Base-by-base conservation (phyloP, 176 grass and related monocot genomes). In the Oryza punctata region DNA sequence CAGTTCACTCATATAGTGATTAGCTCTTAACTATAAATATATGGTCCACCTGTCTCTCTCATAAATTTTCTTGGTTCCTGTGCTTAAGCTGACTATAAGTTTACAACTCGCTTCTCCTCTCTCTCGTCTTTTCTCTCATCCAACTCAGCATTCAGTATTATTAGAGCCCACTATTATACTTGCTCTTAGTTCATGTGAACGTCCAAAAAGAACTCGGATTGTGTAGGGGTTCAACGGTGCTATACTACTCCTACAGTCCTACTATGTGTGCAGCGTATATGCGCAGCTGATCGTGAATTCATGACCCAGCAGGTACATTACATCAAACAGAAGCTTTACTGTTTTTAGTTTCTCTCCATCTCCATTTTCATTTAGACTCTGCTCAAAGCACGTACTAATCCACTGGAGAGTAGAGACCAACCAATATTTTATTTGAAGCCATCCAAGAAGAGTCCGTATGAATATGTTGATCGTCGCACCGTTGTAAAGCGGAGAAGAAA, bases 401-500 rank as follows among this genome's bases (percentile, higher is more conserved):
- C 5, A 33, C 32, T 6, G 6, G 33, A 35, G 33, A 35, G 33
- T 35, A 23, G 19, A 24, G 21, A 7, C 7, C 16, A 21, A 61
- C 21, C 7, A 24, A 61, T 61, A 61, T 61, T 11, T 2, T 10
- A n/a, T 11, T 41, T 41, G 8, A 24, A 61, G 57, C n/a, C n/a
- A 61, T 24, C 1, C 9, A 3, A 23, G 57, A 24, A 11, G n/a
- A 3, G 57, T 10, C n/a, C n/a, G 9, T 61, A 23, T 61, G 10
- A 14, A 57, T 24, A 23, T 23, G 21, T 21, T 60, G 45, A 21
- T 21, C 32, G 27, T 35, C 80, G 54, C 38, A 43, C 60, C 21
- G 40, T 19, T 83, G 44, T 83, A 84, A 76, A 84, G 72, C 61
- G 27, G 11, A 1, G 6, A 6, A 65, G 12, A 66, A 66, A 10